Conservation (phyloP, 768 basidiomycete species). For the Mycena leptocephala region DNA sequence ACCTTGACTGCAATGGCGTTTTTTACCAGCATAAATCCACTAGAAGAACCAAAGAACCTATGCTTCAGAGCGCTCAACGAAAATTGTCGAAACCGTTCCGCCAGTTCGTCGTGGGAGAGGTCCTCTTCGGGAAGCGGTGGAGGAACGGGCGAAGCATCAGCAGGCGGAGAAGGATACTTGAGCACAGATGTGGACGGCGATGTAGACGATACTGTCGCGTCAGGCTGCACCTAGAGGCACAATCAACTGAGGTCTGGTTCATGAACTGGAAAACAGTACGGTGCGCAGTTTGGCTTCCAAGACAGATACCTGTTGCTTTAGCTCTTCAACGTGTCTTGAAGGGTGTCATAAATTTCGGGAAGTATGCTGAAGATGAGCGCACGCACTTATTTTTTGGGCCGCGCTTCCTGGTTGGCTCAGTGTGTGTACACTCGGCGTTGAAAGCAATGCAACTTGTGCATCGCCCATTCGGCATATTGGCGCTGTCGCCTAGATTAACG, state of each 20-base stretch:
- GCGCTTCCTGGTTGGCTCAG: constrained; percentile 58
- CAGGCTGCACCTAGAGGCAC: constrained; percentile 15
- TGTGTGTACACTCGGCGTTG: constrained; percentile 68
- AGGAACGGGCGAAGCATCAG: constrained; percentile 13
- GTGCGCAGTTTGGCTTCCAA: constrained; percentile 62
- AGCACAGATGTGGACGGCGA: constrained; percentile 21
- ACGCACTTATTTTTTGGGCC: constrained; percentile 58
- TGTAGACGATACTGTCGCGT: not conserved
- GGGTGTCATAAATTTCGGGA: not conserved
- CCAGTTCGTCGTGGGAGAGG: constrained; percentile 50
- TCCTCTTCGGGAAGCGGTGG: constrained; percentile 43
- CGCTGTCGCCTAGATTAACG: constrained; percentile 68
- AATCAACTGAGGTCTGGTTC: not conserved
- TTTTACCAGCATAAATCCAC: constrained; percentile 60
- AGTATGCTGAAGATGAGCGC: not conserved
- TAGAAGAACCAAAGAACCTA: constrained; percentile 62
- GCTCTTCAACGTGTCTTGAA: constrained; percentile 55
- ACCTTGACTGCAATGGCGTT: constrained; percentile 61
- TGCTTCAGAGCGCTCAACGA: constrained; percentile 48
- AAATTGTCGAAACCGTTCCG: constrained; percentile 50
- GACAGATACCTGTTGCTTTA: constrained; percentile 60
- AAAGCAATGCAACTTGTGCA: constrained; percentile 73
- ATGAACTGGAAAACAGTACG: constrained; percentile 37
- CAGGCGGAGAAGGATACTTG: constrained; percentile 25
- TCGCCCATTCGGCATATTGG: constrained; percentile 66